These are phyloP conservation scores for Boechera stricta DNA, from an alignment of 345 rosid species.

Conservation along the genomic window DNA sequence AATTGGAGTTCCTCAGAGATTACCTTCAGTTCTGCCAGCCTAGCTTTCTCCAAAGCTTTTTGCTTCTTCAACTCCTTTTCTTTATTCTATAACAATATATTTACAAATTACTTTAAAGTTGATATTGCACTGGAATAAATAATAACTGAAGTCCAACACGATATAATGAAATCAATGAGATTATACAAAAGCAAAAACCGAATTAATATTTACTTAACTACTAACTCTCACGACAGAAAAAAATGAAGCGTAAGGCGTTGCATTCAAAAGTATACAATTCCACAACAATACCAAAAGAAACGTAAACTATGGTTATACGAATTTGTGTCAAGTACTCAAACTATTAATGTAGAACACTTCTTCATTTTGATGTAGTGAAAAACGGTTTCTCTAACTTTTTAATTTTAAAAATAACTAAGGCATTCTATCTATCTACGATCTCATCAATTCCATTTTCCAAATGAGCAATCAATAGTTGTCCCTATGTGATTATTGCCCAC, in stretches of 20 bases:
- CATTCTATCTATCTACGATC: neutral
- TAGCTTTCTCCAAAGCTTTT: conserved; percentile 81
- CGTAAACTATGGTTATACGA: neutral
- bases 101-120: neutral
- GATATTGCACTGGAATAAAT: neutral
- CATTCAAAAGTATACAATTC: conserved; percentile 11
- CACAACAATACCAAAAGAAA: neutral
- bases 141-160: neutral
- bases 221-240: neutral
- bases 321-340: neutral
- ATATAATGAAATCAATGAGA: neutral
- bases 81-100: conserved; percentile 52
- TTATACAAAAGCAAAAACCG: neutral
- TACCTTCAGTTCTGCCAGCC: conserved; percentile 69
- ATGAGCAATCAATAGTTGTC: conserved; percentile 3
- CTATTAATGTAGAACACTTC: neutral
- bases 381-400: neutral
- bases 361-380: conserved; percentile 1
- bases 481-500: neutral
- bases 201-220: neutral
- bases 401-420: neutral
- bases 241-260: neutral
- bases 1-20: neutral
- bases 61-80: conserved; percentile 86
- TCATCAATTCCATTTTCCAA: neutral